Evolutionary conservation across 768 basidiomycete genomes (phyloP), one percentile per base, ranked within the genome.

Genomic region (Hysterangium stoloniferum): DNA sequence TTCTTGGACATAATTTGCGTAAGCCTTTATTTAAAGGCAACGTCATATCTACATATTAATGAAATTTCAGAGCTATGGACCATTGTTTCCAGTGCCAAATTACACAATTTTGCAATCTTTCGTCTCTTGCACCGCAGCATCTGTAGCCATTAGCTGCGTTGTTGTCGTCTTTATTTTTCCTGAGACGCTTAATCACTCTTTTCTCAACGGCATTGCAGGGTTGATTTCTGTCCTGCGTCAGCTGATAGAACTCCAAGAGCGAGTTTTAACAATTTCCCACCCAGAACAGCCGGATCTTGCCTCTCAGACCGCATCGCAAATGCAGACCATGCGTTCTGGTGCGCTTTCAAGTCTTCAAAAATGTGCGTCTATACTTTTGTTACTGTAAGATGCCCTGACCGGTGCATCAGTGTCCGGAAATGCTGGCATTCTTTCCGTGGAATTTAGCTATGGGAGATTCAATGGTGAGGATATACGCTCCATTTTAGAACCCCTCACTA

Each of bases 101-200:
- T 73, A 76, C 61, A 70, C 67, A 20, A 52, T 79, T 29, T 64
- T 71, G 35, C 68, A 67, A 50, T 65, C 64, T 1, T 57, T 76
- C 33, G 60, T 74, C 28, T 71, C 73, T 12, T 75, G 78, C 0
- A 65, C 74, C 2, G 62, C 66, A 2, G 68, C 61, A 48, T 80
- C 73, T 63, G 61, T 72, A 37, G 78, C 66, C n/a, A 74, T 78
- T 44, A 76, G 68, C 0, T 25, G 74, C n/a, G 64, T 71, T 4
- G 58, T 68, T 3, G 71, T 72, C 8, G 46, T 74, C 6, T 58
- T 78, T 47, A 62, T 79, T 45, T 81, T 80, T 60, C 79, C 79
- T 6, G 70, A 75, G 56, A 70, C 75, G 0, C 62, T 78, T 45
- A 71, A 73, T 51, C 72, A 76, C 48, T 57, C 66, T 3, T 64